Evolutionary conservation across 306 rosid species (phyloP).

Genomic region (Vachellia collinsii): DNA sequence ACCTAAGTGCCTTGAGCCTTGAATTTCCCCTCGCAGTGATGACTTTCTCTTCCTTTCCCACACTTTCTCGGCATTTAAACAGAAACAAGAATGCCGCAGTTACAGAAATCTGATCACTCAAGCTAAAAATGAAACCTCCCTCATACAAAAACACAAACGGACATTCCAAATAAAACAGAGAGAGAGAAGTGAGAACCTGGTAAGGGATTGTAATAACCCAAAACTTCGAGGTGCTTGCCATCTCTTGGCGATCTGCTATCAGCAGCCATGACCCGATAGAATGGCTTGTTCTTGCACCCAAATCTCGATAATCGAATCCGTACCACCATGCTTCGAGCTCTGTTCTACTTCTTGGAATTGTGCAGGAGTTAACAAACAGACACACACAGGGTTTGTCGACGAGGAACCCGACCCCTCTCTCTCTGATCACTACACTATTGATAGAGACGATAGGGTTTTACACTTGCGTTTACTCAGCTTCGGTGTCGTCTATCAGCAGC

Average conservation of each 20-base stretch:
- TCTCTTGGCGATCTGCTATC: constrained; percentile 94
- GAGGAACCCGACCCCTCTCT: background rate
- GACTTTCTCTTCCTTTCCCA: background rate
- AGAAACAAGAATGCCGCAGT: background rate
- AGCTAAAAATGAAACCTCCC: background rate
- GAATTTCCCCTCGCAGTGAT: background rate
- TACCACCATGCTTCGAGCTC: constrained; percentile 62
- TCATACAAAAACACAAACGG: background rate
- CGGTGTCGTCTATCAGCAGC: background rate
- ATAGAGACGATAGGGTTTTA: background rate
- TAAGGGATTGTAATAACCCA: constrained; percentile 88
- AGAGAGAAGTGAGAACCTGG: constrained; percentile 55
- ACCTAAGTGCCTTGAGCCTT: background rate
- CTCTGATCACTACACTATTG: background rate
- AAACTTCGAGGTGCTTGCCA: constrained; percentile 88
- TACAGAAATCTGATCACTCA: background rate
- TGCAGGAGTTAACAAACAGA: background rate
- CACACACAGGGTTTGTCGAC: background rate
- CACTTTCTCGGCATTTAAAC: background rate
- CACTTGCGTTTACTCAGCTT: background rate
- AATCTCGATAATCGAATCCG: constrained; percentile 80
- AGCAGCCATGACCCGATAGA: constrained; percentile 88
- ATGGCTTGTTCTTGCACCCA: constrained; percentile 88
- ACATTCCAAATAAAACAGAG: too few relatives aligned
- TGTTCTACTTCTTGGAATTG: background rate